Conservation (phyloP, 768 basidiomycete genomes). For the Phlegmacium glaucopus region DNA sequence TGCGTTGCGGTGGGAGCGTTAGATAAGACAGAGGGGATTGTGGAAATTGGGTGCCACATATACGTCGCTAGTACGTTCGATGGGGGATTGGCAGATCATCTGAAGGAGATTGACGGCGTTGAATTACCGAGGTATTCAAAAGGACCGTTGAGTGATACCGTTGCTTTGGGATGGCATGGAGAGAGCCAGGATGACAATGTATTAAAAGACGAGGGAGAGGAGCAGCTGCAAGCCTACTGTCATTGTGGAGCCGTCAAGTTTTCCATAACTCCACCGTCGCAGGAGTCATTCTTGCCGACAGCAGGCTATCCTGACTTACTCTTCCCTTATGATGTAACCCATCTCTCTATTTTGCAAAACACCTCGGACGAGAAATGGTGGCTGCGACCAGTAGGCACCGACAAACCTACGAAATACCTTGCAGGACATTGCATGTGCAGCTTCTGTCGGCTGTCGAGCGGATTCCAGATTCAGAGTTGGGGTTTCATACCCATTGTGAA, state of each 20-base stretch:
- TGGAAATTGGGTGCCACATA: conserved; percentile 20
- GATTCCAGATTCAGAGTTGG: conserved; percentile 27
- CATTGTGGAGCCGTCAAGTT: conserved; percentile 24
- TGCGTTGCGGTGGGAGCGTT: conserved; percentile 23
- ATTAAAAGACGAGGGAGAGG: not conserved
- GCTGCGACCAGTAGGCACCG: conserved; percentile 13
- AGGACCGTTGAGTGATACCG: conserved; percentile 11
- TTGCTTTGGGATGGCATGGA: conserved; percentile 22
- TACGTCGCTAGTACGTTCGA: conserved; percentile 28
- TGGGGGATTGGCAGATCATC: conserved; percentile 28
- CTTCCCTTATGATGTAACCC: conserved; percentile 17
- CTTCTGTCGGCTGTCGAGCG: conserved; percentile 24
- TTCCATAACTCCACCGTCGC: conserved; percentile 21
- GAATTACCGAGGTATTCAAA: conserved; percentile 17
- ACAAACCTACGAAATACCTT: conserved; percentile 21
- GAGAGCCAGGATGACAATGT: not conserved
- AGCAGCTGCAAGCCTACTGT: conserved; percentile 20
- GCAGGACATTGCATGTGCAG: conserved; percentile 28
- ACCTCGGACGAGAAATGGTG: conserved; percentile 28
- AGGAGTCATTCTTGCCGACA: conserved; percentile 15
- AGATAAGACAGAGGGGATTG: conserved; percentile 22
- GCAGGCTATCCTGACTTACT: conserved; percentile 27
- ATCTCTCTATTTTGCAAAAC: conserved; percentile 19
- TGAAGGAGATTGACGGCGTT: conserved; percentile 13
- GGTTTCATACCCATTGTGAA: conserved; percentile 25